Conservation (phyloP, 371 early-diverging fungal genomes). For the Syncephalastrum racemosum region DNA sequence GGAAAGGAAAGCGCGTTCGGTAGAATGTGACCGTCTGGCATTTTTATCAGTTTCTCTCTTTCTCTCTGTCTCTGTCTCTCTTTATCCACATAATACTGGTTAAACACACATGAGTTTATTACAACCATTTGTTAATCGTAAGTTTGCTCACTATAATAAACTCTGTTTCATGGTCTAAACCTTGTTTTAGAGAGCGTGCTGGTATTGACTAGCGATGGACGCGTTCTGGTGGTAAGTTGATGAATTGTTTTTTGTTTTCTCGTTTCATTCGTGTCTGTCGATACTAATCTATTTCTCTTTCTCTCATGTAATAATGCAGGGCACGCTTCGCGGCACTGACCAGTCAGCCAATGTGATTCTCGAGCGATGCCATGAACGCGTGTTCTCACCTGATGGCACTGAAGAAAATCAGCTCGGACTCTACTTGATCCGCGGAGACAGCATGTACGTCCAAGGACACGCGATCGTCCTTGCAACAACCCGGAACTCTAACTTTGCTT, state of each 20-base stretch:
- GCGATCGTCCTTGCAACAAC: not conserved
- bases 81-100: not conserved
- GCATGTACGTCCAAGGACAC: constrained; percentile 51
- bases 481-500: not conserved
- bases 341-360: constrained; percentile 79
- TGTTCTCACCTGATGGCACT: constrained; percentile 73
- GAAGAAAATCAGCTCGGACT: constrained; percentile 73
- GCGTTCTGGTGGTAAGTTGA: constrained; percentile 58
- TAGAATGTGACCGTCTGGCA: not conserved
- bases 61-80: not conserved
- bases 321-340: constrained; percentile 77
- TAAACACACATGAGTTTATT: constrained; percentile 27
- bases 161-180: not conserved
- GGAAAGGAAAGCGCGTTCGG: no score
- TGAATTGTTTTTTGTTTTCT: not conserved
- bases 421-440: constrained; percentile 80
- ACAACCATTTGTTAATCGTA: constrained; percentile 39
- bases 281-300: not conserved
- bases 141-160: constrained; percentile 1
- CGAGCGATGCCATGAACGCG: constrained; percentile 71
- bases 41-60: not conserved
- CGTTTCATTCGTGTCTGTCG: not conserved
- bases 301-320: constrained; percentile 40
- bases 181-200: constrained; percentile 30
- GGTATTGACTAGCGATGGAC: constrained; percentile 63